A percentile compares a stretch with the other conserved stretches of the same genome.
These are phyloP conservation scores for Ascosphaera aggregata DNA, from an alignment of 2,329 filamentous ascomycete species.

Conservation along the genomic window DNA sequence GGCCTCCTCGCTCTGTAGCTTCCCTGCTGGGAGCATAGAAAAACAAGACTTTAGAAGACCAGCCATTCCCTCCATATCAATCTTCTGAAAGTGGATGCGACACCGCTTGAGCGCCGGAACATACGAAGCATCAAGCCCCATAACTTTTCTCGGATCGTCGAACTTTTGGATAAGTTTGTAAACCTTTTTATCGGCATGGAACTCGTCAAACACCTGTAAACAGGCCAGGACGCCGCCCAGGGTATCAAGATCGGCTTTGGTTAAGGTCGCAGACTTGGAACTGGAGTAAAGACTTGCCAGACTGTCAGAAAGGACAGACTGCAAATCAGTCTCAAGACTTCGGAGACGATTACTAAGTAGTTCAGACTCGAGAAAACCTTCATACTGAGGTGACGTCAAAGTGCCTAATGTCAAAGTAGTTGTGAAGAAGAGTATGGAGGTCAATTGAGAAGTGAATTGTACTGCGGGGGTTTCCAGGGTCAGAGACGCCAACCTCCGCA, in stretches of 20 bases:
- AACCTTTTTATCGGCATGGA: conserved; percentile 13
- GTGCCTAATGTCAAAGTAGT: not conserved
- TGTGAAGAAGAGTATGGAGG: not conserved
- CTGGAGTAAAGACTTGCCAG: not conserved
- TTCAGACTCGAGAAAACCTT: not conserved
- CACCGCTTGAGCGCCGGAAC: not conserved
- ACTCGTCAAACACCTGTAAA: conserved; percentile 18
- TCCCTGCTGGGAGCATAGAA: conserved; percentile 14
- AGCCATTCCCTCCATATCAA: conserved; percentile 11
- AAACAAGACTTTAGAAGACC: conserved; percentile 8
- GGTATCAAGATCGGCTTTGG: conserved; percentile 11
- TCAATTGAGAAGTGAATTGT: not conserved
- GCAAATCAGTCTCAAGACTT: not conserved
- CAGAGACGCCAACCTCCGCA: not conserved
- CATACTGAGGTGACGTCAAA: not conserved
- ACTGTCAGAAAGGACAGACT: not conserved
- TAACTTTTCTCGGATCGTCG: conserved; percentile 6
- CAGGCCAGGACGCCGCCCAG: conserved; percentile 17
- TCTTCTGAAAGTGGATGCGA: conserved; percentile 7
- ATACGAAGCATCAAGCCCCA: not conserved
- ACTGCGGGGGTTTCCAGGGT: not conserved
- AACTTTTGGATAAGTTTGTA: conserved; percentile 15
- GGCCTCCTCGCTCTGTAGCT: conserved; percentile 17
- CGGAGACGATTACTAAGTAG: not conserved
- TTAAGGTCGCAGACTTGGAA: conserved; percentile 6